Base-by-base conservation (phyloP, 2,329 filamentous ascomycete genomes). In the Tolypocladium capitatum region DNA sequence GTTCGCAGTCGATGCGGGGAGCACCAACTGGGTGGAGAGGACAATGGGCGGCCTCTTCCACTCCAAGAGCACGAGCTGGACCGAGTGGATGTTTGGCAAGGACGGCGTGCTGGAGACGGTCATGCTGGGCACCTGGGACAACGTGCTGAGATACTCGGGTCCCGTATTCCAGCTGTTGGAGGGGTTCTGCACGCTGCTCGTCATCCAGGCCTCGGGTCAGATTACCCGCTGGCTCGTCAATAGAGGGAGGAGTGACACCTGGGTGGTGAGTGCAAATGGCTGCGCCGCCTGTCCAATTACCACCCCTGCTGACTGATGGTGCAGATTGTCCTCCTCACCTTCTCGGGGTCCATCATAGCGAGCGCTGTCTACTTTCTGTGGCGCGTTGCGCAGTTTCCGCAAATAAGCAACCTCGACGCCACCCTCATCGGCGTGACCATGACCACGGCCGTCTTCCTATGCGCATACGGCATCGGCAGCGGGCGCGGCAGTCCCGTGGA, bases 171-270 rank as follows among this genome's bases (percentile, higher is more conserved):
- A 98, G 68, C 73, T 98, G 9, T 80, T 86, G 46, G 92, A 98
- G 66, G 92, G 92, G 7, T 98, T 98, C 69, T 97, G 92, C 72
- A 97, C 88, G 60, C 70, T 98, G 57, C 71, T 97, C 48, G 90
- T 97, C 54, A 97, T 98, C 49, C 92, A 98, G 67, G 88, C 90
- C 18, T 84, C 86, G 14, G 92, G 92, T 0, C 91, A 96, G 64
- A 89, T 97, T 55, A 94, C 92, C 20, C 79, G 87, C 64, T 97
- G 89, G 83, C 77, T 97, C 30, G 91, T 97, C 48, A 97, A 97
- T 68, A 75, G 86, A 59, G 89, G 91, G 58, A 81, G 88, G 59
- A 94, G 90, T 59, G 92, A 98, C 68, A 94, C 83, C 52, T 97
- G 91, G 92, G 87, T 97, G 80, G 88, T 92, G 73, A 66, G 83